phyloP scores from a whole-genome alignment of 345 rosid species.

The Rhizophora mangle region DNA sequence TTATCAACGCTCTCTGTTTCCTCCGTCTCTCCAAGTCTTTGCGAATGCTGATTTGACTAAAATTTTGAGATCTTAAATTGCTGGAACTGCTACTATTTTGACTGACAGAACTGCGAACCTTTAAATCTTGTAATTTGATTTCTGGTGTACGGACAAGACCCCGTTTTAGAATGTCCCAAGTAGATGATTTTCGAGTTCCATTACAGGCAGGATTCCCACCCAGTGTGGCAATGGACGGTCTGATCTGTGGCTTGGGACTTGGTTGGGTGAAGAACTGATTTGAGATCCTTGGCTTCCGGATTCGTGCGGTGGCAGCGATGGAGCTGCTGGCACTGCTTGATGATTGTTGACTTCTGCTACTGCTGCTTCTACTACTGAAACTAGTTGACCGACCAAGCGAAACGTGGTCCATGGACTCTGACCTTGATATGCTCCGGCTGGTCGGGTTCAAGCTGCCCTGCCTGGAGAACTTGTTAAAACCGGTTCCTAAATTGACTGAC shows the following conservation, averaged over 20 bases:
- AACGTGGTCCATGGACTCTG: conserved; percentile 52
- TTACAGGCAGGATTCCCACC: conserved; percentile 16
- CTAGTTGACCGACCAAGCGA: conserved; percentile 26
- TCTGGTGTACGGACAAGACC: conserved; percentile 81
- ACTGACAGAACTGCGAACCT: conserved; percentile 30
- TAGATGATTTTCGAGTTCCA: conserved; percentile 45
- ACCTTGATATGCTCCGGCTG: conserved; percentile 37
- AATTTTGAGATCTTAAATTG: conserved; percentile 20
- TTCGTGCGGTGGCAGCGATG: not conserved
- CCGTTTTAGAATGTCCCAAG: conserved; percentile 65
- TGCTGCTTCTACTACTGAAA: conserved; percentile 47
- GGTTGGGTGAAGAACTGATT: conserved; percentile 55
- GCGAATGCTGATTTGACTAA: conserved; percentile 34
- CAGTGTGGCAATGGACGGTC: conserved; percentile 33
- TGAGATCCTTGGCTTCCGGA: conserved; percentile 34
- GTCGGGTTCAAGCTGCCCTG: conserved; percentile 13
- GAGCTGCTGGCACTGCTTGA: conserved; percentile 19
- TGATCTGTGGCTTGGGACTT: conserved; percentile 76
- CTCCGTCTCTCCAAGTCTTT: conserved; percentile 18
- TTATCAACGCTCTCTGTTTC: conserved; percentile 15
- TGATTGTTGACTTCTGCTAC: conserved; percentile 35
- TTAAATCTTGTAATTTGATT: conserved; percentile 55
- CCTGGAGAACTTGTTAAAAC: conserved; percentile 10
- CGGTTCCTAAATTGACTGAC: conserved; percentile 54
- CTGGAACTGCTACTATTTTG: conserved; percentile 37